A percentile compares a stretch with the other conserved stretches of the same genome.
These are phyloP conservation scores for Brassica balearica DNA, from an alignment of 441 rosid species.

Conservation along the genomic window DNA sequence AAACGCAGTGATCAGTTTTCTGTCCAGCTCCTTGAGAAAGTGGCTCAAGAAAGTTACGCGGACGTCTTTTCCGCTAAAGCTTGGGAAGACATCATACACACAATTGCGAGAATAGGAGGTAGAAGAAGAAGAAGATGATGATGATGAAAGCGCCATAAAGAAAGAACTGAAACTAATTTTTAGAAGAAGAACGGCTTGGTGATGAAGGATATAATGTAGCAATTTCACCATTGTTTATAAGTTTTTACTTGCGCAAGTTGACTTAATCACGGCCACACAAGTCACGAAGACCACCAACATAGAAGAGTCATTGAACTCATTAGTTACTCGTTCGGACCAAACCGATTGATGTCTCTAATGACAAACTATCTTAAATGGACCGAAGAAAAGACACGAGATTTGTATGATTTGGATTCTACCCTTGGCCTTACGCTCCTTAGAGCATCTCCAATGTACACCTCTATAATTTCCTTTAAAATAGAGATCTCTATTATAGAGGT, in stretches of 20 bases:
- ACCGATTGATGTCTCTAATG: background rate
- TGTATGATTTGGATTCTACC: conserved; percentile 25
- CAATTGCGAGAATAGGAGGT: too few species aligned
- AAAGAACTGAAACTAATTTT: background rate
- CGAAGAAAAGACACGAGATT: conserved; percentile 30
- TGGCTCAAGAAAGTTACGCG: background rate
- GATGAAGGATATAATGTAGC: background rate
- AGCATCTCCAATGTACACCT: too few species aligned
- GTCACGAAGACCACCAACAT: background rate
- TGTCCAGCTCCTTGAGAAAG: background rate
- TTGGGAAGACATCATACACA: background rate
- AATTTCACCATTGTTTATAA: background rate
- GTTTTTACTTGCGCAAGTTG: background rate
- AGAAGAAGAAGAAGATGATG: background rate
- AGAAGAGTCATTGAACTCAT: background rate
- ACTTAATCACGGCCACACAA: background rate
- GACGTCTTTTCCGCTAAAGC: background rate
- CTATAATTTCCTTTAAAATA: too few species aligned
- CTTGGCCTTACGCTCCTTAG: conserved; percentile 28
- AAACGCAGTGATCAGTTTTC: background rate
- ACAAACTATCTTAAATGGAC: conserved; percentile 14
- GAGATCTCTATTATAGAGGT: too few species aligned
- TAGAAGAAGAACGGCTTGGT: background rate
- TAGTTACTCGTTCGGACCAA: background rate
- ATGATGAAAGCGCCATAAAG: background rate